phyloP scores from a whole-genome alignment of 371 early-diverging fungal genomes.

The Lichtheimia corymbifera region DNA sequence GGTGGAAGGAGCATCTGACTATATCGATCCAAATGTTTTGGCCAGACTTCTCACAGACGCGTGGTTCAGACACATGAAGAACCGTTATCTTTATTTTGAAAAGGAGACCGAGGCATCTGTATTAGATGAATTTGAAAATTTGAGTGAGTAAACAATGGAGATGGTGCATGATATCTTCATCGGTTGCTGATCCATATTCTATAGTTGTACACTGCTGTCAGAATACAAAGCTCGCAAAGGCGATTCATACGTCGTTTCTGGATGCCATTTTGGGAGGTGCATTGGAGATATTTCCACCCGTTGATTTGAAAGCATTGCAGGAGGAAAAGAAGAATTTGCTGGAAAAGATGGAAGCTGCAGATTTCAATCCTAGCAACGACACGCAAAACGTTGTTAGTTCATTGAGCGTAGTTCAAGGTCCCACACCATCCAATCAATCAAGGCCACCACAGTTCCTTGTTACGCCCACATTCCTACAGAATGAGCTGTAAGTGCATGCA shows the following conservation, averaged over 20 bases:
- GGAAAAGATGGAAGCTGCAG: conserved; percentile 18
- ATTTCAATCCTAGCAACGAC: background rate
- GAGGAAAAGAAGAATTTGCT: conserved; percentile 27
- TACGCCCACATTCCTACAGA: conserved; percentile 6
- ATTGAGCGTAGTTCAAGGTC: background rate
- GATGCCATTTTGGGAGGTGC: conserved; percentile 42
- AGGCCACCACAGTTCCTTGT: conserved; percentile 39
- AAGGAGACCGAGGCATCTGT: background rate
- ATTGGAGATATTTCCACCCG: conserved; percentile 38
- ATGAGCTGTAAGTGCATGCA: conserved; percentile 18
- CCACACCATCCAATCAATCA: conserved; percentile 8
- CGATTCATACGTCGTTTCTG: conserved; percentile 22
- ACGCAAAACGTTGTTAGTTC: background rate
- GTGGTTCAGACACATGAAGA: conserved; percentile 48
- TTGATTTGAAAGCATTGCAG: conserved; percentile 25
- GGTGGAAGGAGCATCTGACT: background rate
- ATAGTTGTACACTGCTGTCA: conserved; percentile 35
- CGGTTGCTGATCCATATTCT: background rate
- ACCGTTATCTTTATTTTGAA: conserved; percentile 23
- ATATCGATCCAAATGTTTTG: conserved; percentile 16
- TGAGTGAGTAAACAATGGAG: background rate
- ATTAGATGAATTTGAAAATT: conserved; percentile 13
- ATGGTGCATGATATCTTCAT: background rate
- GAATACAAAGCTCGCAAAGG: conserved; percentile 25
- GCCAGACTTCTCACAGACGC: conserved; percentile 33